A percentile compares a stretch with the other conserved stretches of the same genome.
These are phyloP conservation scores for Claviceps sp. DNA, from an alignment of 2,329 filamentous ascomycete species.

Conservation along the genomic window DNA sequence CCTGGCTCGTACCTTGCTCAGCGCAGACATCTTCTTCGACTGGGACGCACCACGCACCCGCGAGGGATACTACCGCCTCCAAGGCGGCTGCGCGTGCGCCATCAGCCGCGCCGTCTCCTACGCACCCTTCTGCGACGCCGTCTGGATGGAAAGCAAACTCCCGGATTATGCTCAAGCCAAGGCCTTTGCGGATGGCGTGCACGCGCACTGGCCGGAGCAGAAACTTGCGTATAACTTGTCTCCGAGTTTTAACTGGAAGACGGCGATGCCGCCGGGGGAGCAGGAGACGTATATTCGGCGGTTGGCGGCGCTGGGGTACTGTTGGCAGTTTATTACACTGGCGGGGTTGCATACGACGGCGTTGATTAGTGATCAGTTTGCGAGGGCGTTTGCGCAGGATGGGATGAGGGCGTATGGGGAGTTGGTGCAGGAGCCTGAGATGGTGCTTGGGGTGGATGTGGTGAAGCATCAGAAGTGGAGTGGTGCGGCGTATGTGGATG, in stretches of 20 bases:
- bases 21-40: slow-evolving; percentile 77
- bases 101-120: slow-evolving; percentile 85
- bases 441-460: slow-evolving; percentile 79
- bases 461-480: slow-evolving; percentile 99
- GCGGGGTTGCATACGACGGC: slow-evolving; percentile 93
- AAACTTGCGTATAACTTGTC: slow-evolving; percentile 99
- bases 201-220: slow-evolving; percentile 89
- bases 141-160: slow-evolving; percentile 99
- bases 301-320: slow-evolving; percentile 79
- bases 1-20: slow-evolving; percentile 64
- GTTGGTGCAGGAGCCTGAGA: slow-evolving; percentile 95
- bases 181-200: slow-evolving; percentile 87
- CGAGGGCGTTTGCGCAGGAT: slow-evolving; percentile 62
- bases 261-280: slow-evolving; percentile 79
- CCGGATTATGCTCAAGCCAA: slow-evolving; percentile 84
- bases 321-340: slow-evolving; percentile 99
- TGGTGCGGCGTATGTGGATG: slow-evolving; percentile 88
- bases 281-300: slow-evolving; percentile 96
- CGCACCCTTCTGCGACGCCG: slow-evolving; percentile 84
- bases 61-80: slow-evolving; percentile 88
- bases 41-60: slow-evolving; percentile 90
- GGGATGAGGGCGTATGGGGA: slow-evolving; percentile 97
- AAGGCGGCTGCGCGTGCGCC: slow-evolving; percentile 82
- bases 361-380: slow-evolving; percentile 81
- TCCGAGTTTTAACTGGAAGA: slow-evolving; percentile 99